Conservation (phyloP, 139 green algal species). For the Zygnema cylindricum region DNA sequence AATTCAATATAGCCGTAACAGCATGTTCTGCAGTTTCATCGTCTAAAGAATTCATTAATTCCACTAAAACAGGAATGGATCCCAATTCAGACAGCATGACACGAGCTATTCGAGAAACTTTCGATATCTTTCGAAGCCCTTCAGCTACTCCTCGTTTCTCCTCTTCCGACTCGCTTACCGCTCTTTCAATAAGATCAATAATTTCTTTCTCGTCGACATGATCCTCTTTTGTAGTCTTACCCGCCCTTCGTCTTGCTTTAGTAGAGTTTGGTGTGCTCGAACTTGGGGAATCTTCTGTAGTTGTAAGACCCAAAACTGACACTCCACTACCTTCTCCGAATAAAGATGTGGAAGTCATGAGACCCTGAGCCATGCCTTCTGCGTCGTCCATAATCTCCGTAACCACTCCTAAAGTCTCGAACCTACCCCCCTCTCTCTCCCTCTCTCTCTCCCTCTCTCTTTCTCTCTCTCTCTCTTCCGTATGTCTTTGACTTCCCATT, state of each 20-base stretch:
- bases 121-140: not conserved
- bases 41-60: conserved; percentile 7
- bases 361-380: no score
- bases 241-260: no score
- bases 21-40: conserved; percentile 14
- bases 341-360: not conserved
- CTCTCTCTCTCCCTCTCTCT: not conserved
- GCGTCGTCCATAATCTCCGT: no score
- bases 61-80: conserved; percentile 2
- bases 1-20: conserved; percentile 24
- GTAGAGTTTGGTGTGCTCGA: no score
- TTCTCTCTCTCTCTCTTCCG: not conserved
- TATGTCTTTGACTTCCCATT: not conserved
- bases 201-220: not conserved
- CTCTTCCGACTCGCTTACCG: not conserved
- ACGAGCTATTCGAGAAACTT: not conserved
- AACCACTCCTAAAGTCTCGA: no score
- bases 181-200: not conserved
- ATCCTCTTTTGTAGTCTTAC: not conserved
- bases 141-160: not conserved
- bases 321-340: not conserved
- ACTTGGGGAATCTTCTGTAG: no score
- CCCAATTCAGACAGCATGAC: not conserved
- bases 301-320: no score
- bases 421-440: not conserved